These are phyloP conservation scores for Lantana camara DNA, from an alignment of 257 asterid genomes.

Conservation along the genomic window DNA sequence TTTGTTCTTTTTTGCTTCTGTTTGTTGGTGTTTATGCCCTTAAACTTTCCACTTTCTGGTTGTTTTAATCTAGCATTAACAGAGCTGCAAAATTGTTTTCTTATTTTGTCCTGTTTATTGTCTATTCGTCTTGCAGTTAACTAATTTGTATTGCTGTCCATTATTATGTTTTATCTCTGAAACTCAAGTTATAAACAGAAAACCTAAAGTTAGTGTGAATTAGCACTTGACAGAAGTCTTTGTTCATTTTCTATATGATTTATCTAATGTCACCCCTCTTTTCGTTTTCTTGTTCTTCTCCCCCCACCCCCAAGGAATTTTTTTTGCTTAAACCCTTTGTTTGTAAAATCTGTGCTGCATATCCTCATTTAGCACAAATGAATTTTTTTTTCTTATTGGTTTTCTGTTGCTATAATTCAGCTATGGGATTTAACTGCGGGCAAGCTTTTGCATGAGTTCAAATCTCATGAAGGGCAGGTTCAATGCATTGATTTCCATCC, in stretches of 20 bases:
- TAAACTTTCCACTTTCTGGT: conserved; percentile 7
- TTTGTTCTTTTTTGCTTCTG: neutral
- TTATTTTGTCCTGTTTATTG: conserved; percentile 8
- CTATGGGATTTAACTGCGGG: conserved; percentile 99
- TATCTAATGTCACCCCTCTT: neutral
- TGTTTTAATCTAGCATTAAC: conserved; percentile 20
- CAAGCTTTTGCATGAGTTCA: conserved; percentile 92
- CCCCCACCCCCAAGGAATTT: too few relatives aligned
- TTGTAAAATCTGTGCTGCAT: conserved; percentile 18
- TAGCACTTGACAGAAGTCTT: neutral
- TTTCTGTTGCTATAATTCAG: conserved; percentile 52
- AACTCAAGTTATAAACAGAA: conserved; percentile 4
- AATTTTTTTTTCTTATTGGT: conserved; percentile 25
- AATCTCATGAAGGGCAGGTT: conserved; percentile 90
- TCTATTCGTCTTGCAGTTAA: neutral
- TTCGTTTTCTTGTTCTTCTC: neutral
- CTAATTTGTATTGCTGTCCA: conserved; percentile 18
- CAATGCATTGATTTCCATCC: conserved; percentile 98
- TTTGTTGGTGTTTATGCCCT: too few relatives aligned
- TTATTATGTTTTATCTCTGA: neutral
- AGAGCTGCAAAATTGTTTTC: conserved; percentile 23
- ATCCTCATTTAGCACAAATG: neutral
- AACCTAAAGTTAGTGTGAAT: conserved; percentile 9
- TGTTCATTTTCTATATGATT: conserved; percentile 7
- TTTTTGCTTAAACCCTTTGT: conserved; percentile 1